A percentile compares a stretch with the other conserved stretches of the same genome.
phyloP scores from a whole-genome alignment of 345 rosid species.

The Acer saccharum region DNA sequence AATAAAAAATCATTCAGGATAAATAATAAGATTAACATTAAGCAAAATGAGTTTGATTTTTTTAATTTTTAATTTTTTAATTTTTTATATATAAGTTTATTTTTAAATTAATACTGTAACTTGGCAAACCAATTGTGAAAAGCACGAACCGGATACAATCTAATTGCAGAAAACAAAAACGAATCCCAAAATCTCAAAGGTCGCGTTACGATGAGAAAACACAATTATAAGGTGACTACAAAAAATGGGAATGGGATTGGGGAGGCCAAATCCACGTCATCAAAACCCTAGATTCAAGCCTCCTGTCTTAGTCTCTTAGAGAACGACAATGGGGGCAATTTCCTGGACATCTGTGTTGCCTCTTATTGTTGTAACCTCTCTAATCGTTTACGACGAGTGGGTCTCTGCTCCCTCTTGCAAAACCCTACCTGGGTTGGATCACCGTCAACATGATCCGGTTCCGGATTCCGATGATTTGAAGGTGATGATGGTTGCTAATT shows the following conservation, averaged over 20 bases:
- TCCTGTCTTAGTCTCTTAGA: not conserved
- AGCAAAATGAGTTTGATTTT: too few species aligned
- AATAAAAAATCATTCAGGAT: too few species aligned
- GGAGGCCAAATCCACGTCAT: not conserved
- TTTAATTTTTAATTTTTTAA: too few species aligned
- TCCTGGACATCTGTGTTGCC: constrained; percentile 38
- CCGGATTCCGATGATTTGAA: constrained; percentile 32
- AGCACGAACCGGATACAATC: not conserved
- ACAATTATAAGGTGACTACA: not conserved
- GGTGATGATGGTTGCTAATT: constrained; percentile 59
- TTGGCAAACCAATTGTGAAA: not conserved
- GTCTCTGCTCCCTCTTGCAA: constrained; percentile 50
- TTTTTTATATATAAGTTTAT: too few species aligned
- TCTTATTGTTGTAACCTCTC: constrained; percentile 29
- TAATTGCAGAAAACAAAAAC: not conserved
- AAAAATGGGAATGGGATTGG: not conserved
- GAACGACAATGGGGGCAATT: constrained; percentile 21
- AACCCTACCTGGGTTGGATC: constrained; percentile 25
- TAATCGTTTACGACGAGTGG: constrained; percentile 46
- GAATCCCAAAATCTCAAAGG: not conserved
- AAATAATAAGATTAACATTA: too few species aligned
- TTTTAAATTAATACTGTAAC: not conserved
- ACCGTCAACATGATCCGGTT: not conserved
- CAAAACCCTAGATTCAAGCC: constrained; percentile 27
- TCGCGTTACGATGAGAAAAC: not conserved